Percentiles rank a stretch among this genome's conserved stretches.
Conservation (phyloP, 2,329 filamentous ascomycete species). For the Fusarium pseudonygamai region DNA sequence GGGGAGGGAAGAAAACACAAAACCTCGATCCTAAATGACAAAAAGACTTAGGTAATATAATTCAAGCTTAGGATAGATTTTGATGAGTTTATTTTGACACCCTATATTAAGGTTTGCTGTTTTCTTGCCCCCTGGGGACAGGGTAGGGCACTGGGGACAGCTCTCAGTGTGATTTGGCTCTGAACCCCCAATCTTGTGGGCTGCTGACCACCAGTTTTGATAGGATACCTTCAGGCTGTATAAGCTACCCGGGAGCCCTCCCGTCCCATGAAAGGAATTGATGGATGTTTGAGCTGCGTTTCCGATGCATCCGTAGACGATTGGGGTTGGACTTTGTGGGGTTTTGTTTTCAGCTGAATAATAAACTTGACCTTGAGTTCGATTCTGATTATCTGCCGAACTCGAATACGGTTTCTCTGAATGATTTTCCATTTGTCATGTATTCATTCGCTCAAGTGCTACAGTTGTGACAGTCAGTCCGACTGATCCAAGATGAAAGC, state of each 20-base stretch:
- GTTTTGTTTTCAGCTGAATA: not conserved
- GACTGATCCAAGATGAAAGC: not conserved
- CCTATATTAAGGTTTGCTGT: no score
- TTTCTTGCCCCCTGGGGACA: no score
- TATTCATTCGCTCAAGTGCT: not conserved
- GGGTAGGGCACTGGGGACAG: not conserved
- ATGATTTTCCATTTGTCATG: not conserved
- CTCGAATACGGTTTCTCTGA: not conserved
- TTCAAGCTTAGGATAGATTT: no score
- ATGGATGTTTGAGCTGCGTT: not conserved
- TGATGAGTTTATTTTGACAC: no score
- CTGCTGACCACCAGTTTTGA: constrained; percentile 11
- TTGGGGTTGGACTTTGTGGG: not conserved
- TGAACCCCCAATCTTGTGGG: not conserved
- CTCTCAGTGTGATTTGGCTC: not conserved
- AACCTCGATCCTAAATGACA: no score
- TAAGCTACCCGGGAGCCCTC: constrained; percentile 20
- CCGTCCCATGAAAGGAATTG: not conserved
- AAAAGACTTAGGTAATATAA: no score
- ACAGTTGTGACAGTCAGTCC: no score
- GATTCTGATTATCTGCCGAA: not conserved
- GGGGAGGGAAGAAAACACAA: no score
- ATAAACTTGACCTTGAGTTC: not conserved
- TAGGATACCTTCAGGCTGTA: not conserved
- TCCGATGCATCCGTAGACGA: constrained; percentile 15